Conservation (phyloP, 176 grass and related monocot species). For the Olyra latifolia region DNA sequence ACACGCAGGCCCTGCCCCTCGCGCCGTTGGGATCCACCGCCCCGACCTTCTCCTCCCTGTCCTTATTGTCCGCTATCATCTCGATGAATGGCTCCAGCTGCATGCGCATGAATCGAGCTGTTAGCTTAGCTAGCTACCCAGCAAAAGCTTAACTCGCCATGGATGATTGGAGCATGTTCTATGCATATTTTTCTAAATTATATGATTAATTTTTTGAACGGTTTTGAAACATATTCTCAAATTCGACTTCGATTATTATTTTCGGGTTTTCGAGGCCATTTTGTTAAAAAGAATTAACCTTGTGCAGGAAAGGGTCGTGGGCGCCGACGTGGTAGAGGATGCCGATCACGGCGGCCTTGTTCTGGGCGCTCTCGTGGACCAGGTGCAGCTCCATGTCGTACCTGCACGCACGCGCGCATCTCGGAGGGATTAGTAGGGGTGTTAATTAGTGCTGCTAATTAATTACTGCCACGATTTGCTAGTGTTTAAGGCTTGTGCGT, state of each 20-base stretch:
- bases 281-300: conserved; percentile 35
- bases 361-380: conserved; percentile 54
- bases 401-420: not conserved
- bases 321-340: conserved; percentile 51
- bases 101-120: not conserved
- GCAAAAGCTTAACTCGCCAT: too few relatives aligned
- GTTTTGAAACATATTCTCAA: too few relatives aligned
- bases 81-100: conserved; percentile 59
- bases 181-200: too few relatives aligned
- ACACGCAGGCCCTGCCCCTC: conserved; percentile 38
- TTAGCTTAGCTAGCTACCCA: not conserved
- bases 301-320: conserved; percentile 44
- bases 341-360: conserved; percentile 51
- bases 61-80: conserved; percentile 21
- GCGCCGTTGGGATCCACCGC: conserved; percentile 36
- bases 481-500: too few relatives aligned
- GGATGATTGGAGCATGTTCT: too few relatives aligned
- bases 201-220: too few relatives aligned
- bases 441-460: too few relatives aligned
- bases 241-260: too few relatives aligned
- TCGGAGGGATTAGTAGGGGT: not conserved
- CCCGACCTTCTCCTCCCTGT: conserved; percentile 42
- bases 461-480: not conserved
- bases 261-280: too few relatives aligned
- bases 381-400: conserved; percentile 77